A percentile compares a stretch with the other conserved stretches of the same genome.
These are phyloP conservation scores for Candida hispaniensis DNA, from an alignment of 805 yeast genomes.

Conservation along the genomic window DNA sequence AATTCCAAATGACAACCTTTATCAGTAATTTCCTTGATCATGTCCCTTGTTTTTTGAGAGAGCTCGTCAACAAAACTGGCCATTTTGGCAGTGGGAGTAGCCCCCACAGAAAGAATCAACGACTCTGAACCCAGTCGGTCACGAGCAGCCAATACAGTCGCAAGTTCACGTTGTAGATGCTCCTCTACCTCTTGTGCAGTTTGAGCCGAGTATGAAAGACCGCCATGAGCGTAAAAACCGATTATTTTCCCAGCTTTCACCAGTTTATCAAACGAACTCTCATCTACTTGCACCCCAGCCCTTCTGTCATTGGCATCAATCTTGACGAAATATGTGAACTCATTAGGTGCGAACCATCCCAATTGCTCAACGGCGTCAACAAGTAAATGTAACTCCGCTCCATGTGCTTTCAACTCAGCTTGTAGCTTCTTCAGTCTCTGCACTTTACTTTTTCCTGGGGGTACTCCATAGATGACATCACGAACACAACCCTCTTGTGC, in stretches of 20 bases:
- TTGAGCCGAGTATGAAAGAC: conserved; percentile 53
- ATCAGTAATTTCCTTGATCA: conserved; percentile 22
- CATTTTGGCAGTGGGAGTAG: conserved; percentile 71
- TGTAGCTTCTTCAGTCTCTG: conserved; percentile 33
- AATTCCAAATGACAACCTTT: conserved; percentile 51
- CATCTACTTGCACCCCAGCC: conserved; percentile 43
- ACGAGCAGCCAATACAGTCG: conserved; percentile 46
- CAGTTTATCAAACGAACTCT: conserved; percentile 31
- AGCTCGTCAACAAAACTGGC: conserved; percentile 24
- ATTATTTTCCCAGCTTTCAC: conserved; percentile 37
- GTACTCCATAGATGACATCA: conserved; percentile 50
- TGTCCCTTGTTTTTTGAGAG: conserved; percentile 1
- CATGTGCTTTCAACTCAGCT: conserved; percentile 28
- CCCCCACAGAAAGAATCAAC: conserved; percentile 59
- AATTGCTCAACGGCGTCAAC: conserved; percentile 52
- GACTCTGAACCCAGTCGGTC: conserved; percentile 30
- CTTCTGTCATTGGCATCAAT: conserved; percentile 61
- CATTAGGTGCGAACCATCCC: too few species aligned
- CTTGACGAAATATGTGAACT: conserved; percentile 45
- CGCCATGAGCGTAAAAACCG: conserved; percentile 75
- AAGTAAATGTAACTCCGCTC: conserved; percentile 36
- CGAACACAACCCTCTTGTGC: conserved; percentile 33
- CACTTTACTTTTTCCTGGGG: conserved; percentile 41
- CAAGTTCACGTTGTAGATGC: conserved; percentile 45
- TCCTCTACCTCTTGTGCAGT: conserved; percentile 38